Conservation (phyloP, 1,139 yeast species). For the Zygosaccharomyces sapae region DNA sequence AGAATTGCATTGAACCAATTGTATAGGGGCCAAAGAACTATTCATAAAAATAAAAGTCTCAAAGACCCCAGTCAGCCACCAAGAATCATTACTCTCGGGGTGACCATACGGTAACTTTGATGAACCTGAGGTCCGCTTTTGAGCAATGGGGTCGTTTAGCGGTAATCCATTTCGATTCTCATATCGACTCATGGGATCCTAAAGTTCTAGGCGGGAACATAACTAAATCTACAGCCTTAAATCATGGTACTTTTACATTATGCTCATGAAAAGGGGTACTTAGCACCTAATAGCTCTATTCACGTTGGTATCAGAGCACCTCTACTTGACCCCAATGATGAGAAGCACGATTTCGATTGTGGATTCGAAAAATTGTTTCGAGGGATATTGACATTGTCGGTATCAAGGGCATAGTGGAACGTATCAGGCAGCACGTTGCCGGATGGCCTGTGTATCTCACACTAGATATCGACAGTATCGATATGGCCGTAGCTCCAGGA, state of each 20-base stretch:
- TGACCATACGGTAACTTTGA: constrained; percentile 54
- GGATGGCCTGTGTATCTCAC: constrained; percentile 48
- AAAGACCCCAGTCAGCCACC: constrained; percentile 35
- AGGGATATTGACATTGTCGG: constrained; percentile 48
- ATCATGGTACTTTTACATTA: constrained; percentile 57
- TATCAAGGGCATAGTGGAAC: constrained; percentile 39
- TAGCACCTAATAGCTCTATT: constrained; percentile 39
- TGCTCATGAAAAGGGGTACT: constrained; percentile 55
- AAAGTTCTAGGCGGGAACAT: constrained; percentile 50
- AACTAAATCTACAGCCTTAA: constrained; percentile 49
- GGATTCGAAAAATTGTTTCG: constrained; percentile 49
- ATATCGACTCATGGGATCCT: constrained; percentile 60
- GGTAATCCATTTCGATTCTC: constrained; percentile 58
- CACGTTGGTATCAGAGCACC: constrained; percentile 42
- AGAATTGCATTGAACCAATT: constrained; percentile 54
- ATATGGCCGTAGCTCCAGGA: constrained; percentile 54
- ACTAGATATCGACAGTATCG: constrained; percentile 55
- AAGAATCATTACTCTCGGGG: constrained; percentile 54
- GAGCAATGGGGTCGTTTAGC: constrained; percentile 47
- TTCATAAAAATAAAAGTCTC: constrained; percentile 40
- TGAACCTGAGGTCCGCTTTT: constrained; percentile 49
- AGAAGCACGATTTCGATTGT: constrained; percentile 44
- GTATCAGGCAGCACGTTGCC: constrained; percentile 39
- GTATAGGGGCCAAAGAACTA: constrained; percentile 50
- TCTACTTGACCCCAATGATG: constrained; percentile 37